Percentiles rank a stretch among this genome's conserved stretches.
phyloP scores from a whole-genome alignment of 306 rosid species.

The Rubus parviflorus region DNA sequence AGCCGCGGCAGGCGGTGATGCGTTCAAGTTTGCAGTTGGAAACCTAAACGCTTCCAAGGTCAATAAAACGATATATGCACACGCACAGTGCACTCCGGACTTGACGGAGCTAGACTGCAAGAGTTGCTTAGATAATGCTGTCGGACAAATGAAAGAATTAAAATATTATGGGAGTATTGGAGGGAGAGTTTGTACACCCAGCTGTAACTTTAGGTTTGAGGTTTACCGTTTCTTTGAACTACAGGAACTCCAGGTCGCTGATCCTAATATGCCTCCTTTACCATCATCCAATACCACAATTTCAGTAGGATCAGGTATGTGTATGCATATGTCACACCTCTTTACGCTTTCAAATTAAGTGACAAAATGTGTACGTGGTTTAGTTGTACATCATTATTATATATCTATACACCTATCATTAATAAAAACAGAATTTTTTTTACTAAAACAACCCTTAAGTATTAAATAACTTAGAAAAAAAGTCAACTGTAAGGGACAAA shows the following conservation, averaged over 20 bases:
- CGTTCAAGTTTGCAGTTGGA: constrained; percentile 16
- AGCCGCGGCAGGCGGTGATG: constrained; percentile 15
- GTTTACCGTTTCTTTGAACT: not conserved
- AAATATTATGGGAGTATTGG: not conserved
- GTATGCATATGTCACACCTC: not conserved
- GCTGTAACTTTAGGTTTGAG: constrained; percentile 27
- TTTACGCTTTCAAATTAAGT: not conserved
- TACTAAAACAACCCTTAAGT: too few species aligned
- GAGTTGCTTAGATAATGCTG: not conserved
- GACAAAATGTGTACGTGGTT: not conserved
- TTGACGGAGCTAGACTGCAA: not conserved
- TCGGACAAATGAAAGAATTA: not conserved
- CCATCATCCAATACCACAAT: not conserved
- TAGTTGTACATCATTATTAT: too few species aligned
- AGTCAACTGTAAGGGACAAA: too few species aligned
- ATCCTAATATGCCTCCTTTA: not conserved
- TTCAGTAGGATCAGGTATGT: not conserved
- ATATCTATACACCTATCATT: too few species aligned
- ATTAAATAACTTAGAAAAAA: too few species aligned
- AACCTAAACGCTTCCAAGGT: not conserved
- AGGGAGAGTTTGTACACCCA: constrained; percentile 8
- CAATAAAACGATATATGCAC: constrained; percentile 8
- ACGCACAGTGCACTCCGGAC: constrained; percentile 20
- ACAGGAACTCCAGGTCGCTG: not conserved
- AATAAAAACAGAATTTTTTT: too few species aligned